phyloP scores from a whole-genome alignment of 2,329 filamentous ascomycete species.

The Exutisphaerella laricina region DNA sequence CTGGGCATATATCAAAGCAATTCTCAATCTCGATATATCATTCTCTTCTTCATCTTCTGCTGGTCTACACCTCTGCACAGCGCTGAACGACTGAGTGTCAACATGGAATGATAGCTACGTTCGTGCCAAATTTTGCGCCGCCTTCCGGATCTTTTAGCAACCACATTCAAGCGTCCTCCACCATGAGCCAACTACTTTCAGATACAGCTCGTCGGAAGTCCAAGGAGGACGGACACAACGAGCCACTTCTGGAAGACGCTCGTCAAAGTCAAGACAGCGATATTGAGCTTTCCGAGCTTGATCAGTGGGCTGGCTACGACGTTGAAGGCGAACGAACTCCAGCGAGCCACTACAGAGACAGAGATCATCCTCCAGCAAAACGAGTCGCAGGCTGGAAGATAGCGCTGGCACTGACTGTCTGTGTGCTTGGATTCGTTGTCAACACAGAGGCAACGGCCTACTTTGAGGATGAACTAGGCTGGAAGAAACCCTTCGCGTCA shows the following conservation, averaged over 20 bases:
- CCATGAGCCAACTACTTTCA: conserved; percentile 18
- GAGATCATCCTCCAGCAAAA: conserved; percentile 13
- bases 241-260: conserved; percentile 21
- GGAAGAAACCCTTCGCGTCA: conserved; percentile 32
- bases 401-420: conserved; percentile 22
- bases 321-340: conserved; percentile 18
- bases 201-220: conserved; percentile 8
- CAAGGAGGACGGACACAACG: conserved; percentile 17
- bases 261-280: conserved; percentile 18
- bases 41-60: no score
- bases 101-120: not conserved
- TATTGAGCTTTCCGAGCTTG: conserved; percentile 18
- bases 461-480: conserved; percentile 30
- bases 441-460: conserved; percentile 33
- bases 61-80: no score
- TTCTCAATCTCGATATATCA: no score
- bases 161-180: not conserved
- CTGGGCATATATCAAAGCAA: no score
- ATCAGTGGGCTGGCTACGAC: not conserved
- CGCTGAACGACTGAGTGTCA: not conserved
- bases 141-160: not conserved
- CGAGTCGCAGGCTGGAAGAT: conserved; percentile 19
- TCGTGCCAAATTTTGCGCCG: not conserved
- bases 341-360: conserved; percentile 13
- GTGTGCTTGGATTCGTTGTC: conserved; percentile 29